Conservation (phyloP, 75 land plant species). For the Picea sitchensis region DNA sequence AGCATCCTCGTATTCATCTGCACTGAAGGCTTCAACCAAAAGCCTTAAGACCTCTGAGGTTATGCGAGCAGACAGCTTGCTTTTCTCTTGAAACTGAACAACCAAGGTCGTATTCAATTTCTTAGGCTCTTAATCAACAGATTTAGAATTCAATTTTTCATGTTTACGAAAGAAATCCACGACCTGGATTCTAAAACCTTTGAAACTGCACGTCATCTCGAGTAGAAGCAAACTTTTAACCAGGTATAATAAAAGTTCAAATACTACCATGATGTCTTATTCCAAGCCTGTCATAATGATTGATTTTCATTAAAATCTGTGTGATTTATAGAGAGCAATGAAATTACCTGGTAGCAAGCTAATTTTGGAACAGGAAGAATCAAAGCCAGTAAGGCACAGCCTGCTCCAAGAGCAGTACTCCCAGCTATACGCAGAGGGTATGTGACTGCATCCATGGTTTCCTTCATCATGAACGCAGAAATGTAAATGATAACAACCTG, state of each 20-base stretch:
- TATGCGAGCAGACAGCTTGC: constrained; percentile 23
- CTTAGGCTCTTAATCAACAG: background rate
- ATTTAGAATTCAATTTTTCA: background rate
- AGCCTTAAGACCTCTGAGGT: constrained; percentile 44
- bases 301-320: too few species aligned
- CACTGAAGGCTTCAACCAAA: constrained; percentile 41
- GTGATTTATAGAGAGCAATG: background rate
- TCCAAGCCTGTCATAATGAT: too few species aligned
- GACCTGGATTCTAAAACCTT: too few species aligned
- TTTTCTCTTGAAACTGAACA: constrained; percentile 43
- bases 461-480: constrained; percentile 20
- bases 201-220: too few species aligned
- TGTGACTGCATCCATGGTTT: constrained; percentile 19
- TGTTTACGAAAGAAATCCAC: background rate
- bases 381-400: constrained; percentile 54
- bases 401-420: constrained; percentile 52
- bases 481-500: constrained; percentile 56
- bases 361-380: constrained; percentile 58
- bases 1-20: constrained; percentile 13
- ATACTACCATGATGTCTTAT: too few species aligned
- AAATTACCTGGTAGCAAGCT: constrained; percentile 45
- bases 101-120: background rate
- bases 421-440: constrained; percentile 56
- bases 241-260: too few species aligned
- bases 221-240: too few species aligned